Conservation (phyloP, 139 green algal species). For the Coccomyxa sp. region DNA sequence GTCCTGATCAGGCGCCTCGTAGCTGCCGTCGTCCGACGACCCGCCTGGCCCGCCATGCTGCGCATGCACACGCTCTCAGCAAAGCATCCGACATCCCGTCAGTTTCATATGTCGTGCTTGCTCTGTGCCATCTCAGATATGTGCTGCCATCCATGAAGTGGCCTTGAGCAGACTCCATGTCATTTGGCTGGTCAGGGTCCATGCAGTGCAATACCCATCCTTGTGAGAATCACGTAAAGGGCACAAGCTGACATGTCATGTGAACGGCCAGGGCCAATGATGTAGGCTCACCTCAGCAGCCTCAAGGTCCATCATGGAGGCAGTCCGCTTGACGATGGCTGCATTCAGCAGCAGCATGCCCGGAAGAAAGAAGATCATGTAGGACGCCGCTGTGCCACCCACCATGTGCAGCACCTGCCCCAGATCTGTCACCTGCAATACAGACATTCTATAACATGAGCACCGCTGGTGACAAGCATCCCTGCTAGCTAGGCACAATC, state of each 20-base stretch:
- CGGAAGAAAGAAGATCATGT: conserved; percentile 66
- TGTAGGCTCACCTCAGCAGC: background rate
- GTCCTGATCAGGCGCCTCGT: too few relatives aligned
- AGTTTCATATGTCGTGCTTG: background rate
- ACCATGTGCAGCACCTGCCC: conserved; percentile 60
- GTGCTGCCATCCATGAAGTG: too few relatives aligned
- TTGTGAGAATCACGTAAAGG: too few relatives aligned
- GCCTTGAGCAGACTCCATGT: too few relatives aligned
- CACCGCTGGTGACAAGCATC: too few relatives aligned
- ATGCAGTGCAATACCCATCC: too few relatives aligned
- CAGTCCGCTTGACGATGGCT: conserved; percentile 15
- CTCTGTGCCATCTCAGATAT: too few relatives aligned
- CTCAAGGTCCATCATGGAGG: background rate
- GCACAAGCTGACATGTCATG: too few relatives aligned
- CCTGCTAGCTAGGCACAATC: too few relatives aligned
- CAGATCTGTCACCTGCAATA: conserved; percentile 45
- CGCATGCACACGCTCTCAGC: background rate
- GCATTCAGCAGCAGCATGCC: conserved; percentile 43
- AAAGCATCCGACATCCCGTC: background rate
- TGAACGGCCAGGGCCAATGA: too few relatives aligned
- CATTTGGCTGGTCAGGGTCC: too few relatives aligned
- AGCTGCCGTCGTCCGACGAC: background rate
- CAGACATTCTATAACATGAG: background rate
- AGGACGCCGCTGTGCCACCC: conserved; percentile 46
- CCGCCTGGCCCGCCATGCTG: background rate